Base-by-base conservation (phyloP, 1,139 yeast genomes). In the Zygoascus sp. region DNA sequence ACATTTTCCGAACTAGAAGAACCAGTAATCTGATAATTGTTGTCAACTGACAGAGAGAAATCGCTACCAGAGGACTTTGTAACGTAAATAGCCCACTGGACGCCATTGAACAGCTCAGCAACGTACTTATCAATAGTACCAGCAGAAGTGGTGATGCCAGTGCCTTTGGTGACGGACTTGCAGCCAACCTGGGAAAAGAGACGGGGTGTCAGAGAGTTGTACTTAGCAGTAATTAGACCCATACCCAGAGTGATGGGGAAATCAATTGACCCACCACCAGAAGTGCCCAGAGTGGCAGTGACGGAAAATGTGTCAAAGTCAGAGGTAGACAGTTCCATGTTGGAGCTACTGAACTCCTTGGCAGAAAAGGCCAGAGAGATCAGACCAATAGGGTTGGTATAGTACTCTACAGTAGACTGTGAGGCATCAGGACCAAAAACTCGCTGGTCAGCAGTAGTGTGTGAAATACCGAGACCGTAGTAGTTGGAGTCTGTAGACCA, bases 211-310 rank as follows among this genome's bases (percentile, higher is more conserved):
- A 82, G 67, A 43, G 81, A 82, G 53, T 77, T 70, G 63, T 84
- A 86, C 40, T 80, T 68, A 28, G 79, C 84, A 36, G 88, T 77
- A 10, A 79, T 77, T 54, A 82, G 75, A n/a, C 95, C 95, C 86
- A 83, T 82, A 52, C 95, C 95, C 62, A 81, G 84, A 17, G 75
- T 78, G 42, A 76, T 51, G 3, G 82, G 80, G 35, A 68, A 49
- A 17, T 51, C 52, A 30, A 69, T 54, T 13, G 61, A 48, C 7
- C 64, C 63, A 15, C 52, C 58, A 13, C 62, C 51, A 1, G 63
- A 54, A 27, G 73, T 68, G 22, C 77, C 63, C 46, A 84, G 60
- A 2, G 72, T 69, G 10, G 76, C 79, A 28, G 68, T 65, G 15
- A 75, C 82, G 3, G 90, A 81, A 69, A 81, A 73, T 25, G 75